Percentiles rank a stretch among this genome's conserved stretches.
These are phyloP conservation scores for Umbelopsis sp. DNA, from an alignment of 192 early-diverging fungal genomes.

Conservation along the genomic window DNA sequence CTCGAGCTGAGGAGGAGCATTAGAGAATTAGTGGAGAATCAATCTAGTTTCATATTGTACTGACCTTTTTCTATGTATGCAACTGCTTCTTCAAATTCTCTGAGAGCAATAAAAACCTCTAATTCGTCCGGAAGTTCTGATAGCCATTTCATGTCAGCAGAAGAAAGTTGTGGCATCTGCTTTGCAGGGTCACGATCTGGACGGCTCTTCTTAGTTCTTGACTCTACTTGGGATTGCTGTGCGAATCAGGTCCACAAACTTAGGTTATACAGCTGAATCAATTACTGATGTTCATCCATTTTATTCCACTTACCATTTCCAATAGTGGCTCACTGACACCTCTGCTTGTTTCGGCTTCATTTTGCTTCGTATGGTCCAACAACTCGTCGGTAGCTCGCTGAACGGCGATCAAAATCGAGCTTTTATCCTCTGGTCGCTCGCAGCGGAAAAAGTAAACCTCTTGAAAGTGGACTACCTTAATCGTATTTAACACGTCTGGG, in stretches of 20 bases:
- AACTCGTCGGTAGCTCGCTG: slow-evolving; percentile 64
- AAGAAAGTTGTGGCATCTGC: slow-evolving; percentile 9
- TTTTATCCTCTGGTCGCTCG: slow-evolving; percentile 73
- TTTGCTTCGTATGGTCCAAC: slow-evolving; percentile 36
- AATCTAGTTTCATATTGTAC: background rate
- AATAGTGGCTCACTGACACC: background rate
- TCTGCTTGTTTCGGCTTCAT: slow-evolving; percentile 20
- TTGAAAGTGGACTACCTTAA: slow-evolving; percentile 85
- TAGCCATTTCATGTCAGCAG: slow-evolving; percentile 58
- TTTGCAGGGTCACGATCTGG: background rate
- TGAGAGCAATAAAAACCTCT: slow-evolving; percentile 90
- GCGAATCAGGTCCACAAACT: too few species aligned
- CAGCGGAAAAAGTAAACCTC: slow-evolving; percentile 77
- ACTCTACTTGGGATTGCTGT: slow-evolving; percentile 13
- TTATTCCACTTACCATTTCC: slow-evolving; percentile 6
- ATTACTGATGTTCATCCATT: too few species aligned
- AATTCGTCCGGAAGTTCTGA: slow-evolving; percentile 84
- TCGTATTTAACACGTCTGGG: slow-evolving; percentile 71
- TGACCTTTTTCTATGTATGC: slow-evolving; percentile 67
- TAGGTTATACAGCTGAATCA: too few species aligned
- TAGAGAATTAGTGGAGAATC: background rate
- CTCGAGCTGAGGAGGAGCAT: background rate
- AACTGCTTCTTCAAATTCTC: slow-evolving; percentile 89
- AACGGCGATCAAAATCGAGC: slow-evolving; percentile 56
- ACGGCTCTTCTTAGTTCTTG: slow-evolving; percentile 10